These are phyloP conservation scores for Gamarada debralockiae DNA, from an alignment of 495 filamentous ascomycete genomes.

Conservation along the genomic window DNA sequence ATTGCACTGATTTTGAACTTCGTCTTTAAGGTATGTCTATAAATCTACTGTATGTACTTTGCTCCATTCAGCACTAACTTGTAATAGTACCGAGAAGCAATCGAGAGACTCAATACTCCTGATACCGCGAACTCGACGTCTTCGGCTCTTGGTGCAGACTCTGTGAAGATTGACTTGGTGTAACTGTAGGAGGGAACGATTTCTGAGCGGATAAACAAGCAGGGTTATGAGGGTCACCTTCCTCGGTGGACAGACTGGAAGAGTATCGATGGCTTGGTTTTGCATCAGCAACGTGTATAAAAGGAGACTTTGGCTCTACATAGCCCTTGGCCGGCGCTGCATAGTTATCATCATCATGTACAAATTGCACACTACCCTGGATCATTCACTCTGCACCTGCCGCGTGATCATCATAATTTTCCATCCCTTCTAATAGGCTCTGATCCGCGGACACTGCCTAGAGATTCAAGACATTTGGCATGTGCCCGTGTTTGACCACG, in stretches of 20 bases:
- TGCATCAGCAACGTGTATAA: too few relatives aligned
- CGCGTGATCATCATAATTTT: too few relatives aligned
- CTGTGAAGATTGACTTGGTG: not conserved
- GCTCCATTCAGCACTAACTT: conserved; percentile 1
- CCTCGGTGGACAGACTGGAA: not conserved
- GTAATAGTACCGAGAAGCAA: conserved; percentile 14
- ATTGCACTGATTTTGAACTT: conserved; percentile 84
- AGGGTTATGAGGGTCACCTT: not conserved
- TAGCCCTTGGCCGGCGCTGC: too few relatives aligned
- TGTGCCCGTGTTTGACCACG: too few relatives aligned
- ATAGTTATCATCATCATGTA: too few relatives aligned
- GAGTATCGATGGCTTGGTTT: too few relatives aligned
- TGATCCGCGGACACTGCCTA: too few relatives aligned
- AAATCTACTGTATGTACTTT: not conserved
- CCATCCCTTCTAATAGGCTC: too few relatives aligned
- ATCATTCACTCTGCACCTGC: too few relatives aligned
- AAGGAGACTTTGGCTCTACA: not conserved
- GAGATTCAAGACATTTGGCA: too few relatives aligned
- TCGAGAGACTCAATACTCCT: conserved; percentile 1
- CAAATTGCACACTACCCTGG: too few relatives aligned
- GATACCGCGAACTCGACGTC: conserved; percentile 1
- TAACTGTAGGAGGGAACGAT: not conserved
- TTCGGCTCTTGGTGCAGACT: not conserved
- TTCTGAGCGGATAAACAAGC: not conserved
- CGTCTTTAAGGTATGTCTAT: conserved; percentile 60